Conservation (phyloP, 78 protist species). For the Dictyostelium citrinum region DNA sequence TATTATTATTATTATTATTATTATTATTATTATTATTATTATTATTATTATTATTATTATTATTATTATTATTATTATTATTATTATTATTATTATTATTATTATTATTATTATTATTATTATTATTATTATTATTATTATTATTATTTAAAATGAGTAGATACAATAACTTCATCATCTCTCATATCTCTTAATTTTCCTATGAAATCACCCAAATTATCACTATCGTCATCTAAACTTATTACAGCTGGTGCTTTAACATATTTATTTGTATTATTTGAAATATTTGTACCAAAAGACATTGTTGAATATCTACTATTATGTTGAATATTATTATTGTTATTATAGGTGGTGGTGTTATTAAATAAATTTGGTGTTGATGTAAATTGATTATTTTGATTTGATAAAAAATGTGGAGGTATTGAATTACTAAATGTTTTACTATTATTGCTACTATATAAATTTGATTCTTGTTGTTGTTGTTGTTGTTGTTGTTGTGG, state of each 20-base stretch:
- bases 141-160: not conserved
- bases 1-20: not conserved
- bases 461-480: not conserved
- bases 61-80: too few species aligned
- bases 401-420: not conserved
- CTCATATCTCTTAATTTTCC: slow-evolving; percentile 20
- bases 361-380: slow-evolving; percentile 36
- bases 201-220: slow-evolving; percentile 24
- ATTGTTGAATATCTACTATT: not conserved
- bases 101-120: not conserved
- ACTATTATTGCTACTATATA: not conserved
- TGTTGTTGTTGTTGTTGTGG: not conserved
- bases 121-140: not conserved
- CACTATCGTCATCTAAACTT: slow-evolving; percentile 43
- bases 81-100: not conserved
- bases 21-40: too few species aligned
- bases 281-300: not conserved
- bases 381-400: slow-evolving; percentile 7
- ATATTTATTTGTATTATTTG: not conserved
- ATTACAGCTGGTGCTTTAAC: slow-evolving; percentile 62
- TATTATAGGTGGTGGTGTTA: not conserved
- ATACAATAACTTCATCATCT: slow-evolving; percentile 37
- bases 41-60: too few species aligned
- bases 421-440: not conserved
- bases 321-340: not conserved